Conservation (phyloP, 805 yeast species). For the Ogataea salicorniae region DNA sequence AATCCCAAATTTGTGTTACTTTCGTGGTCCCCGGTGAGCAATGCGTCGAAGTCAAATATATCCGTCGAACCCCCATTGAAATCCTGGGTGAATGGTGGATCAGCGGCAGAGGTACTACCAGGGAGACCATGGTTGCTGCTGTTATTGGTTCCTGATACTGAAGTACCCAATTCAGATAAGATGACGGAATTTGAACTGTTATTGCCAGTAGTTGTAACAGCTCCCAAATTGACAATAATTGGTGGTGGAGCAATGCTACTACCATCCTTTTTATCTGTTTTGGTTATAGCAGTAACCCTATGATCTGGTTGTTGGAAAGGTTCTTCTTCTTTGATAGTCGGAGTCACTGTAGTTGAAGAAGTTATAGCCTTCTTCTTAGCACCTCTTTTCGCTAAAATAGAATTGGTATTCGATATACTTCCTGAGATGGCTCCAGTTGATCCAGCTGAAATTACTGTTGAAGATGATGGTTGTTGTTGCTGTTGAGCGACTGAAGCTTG, state of each 20-base stretch:
- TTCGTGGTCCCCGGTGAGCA: slow-evolving; percentile 37
- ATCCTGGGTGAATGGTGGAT: slow-evolving; percentile 22
- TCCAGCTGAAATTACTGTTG: background rate
- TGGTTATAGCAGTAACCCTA: background rate
- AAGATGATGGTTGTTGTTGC: slow-evolving; percentile 4
- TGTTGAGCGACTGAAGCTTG: slow-evolving; percentile 1
- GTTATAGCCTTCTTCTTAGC: slow-evolving; percentile 19
- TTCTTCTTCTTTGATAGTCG: slow-evolving; percentile 27
- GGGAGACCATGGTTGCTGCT: background rate
- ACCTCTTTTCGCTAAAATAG: slow-evolving; percentile 11
- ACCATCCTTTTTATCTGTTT: background rate
- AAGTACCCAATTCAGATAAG: too few relatives aligned
- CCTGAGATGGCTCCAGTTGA: too few relatives aligned
- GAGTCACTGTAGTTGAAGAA: slow-evolving; percentile 14
- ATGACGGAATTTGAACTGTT: background rate
- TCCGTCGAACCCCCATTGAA: slow-evolving; percentile 34
- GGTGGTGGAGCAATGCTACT: background rate
- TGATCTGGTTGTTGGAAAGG: slow-evolving; percentile 6
- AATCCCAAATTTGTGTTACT: slow-evolving; percentile 30
- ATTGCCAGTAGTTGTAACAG: background rate
- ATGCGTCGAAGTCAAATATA: slow-evolving; percentile 39
- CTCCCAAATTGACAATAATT: background rate
- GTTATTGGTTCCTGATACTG: background rate
- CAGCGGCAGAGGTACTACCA: slow-evolving; percentile 11
- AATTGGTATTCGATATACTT: too few relatives aligned